A percentile compares a stretch with the other conserved stretches of the same genome.
Conservation (phyloP, 306 rosid species). For the Vicia sativa region DNA sequence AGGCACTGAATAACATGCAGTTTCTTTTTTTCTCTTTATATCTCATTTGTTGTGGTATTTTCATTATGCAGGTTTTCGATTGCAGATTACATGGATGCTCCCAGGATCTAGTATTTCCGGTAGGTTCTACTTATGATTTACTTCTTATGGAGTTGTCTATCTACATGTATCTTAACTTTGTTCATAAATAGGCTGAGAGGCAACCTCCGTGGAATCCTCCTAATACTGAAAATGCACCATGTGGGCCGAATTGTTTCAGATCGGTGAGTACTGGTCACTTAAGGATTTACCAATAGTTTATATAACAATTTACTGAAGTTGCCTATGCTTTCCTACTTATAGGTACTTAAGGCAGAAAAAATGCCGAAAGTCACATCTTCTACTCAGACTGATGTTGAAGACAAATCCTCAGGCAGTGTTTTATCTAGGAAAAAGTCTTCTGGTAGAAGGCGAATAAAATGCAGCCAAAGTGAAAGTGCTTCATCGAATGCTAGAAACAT, state of each 20-base stretch:
- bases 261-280: constrained; percentile 54
- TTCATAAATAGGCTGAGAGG: constrained; percentile 80
- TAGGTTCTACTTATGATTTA: constrained; percentile 47
- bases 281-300: constrained; percentile 21
- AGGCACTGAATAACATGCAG: constrained; percentile 28
- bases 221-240: constrained; percentile 63
- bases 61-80: constrained; percentile 73
- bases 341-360: constrained; percentile 72
- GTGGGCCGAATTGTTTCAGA: constrained; percentile 84
- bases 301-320: constrained; percentile 36
- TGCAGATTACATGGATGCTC: constrained; percentile 99
- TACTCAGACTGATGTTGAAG: constrained; percentile 59
- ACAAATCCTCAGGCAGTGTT: constrained; percentile 60
- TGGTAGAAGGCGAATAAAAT: constrained; percentile 63
- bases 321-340: constrained; percentile 36
- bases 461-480: constrained; percentile 88
- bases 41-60: constrained; percentile 37
- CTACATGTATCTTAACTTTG: constrained; percentile 22
- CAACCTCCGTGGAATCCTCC: constrained; percentile 70
- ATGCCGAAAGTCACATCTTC: constrained; percentile 55
- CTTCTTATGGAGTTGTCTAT: constrained; percentile 26
- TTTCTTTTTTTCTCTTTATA: constrained; percentile 18
- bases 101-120: constrained; percentile 97
- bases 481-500: constrained; percentile 86
- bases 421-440: constrained; percentile 66